Conservation (phyloP, 2,329 filamentous ascomycete genomes). For the Colletotrichum horii region DNA sequence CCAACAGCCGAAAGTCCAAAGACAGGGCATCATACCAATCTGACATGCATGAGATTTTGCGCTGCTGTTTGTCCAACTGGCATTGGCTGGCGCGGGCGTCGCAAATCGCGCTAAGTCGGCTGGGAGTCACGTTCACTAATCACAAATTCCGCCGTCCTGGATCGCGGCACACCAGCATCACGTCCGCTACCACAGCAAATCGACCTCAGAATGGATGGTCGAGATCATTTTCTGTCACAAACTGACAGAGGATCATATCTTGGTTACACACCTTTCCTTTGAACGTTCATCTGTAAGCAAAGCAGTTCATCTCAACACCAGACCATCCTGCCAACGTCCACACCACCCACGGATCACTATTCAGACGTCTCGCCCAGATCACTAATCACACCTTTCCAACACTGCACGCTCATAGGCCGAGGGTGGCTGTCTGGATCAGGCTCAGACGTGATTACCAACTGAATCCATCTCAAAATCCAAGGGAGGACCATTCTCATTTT, state of each 20-base stretch:
- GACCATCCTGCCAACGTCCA: background rate
- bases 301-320: background rate
- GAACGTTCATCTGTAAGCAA: background rate
- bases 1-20: background rate
- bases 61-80: background rate
- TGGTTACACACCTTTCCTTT: background rate
- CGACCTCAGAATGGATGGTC: background rate
- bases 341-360: background rate
- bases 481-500: background rate
- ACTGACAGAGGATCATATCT: rapidly evolving
- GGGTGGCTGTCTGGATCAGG: background rate
- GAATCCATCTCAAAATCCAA: background rate
- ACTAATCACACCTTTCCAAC: background rate
- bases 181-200: background rate
- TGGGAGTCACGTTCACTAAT: background rate
- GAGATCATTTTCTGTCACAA: background rate
- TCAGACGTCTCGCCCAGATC: background rate
- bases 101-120: background rate
- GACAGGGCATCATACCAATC: background rate
- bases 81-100: background rate
- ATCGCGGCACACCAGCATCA: background rate
- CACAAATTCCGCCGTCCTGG: background rate
- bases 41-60: background rate
- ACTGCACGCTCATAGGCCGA: background rate
- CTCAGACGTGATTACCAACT: background rate